Percentiles rank a stretch among this genome's conserved stretches.
phyloP scores from a whole-genome alignment of 2,329 filamentous ascomycete species.

The Talaromyces atroroseus region DNA sequence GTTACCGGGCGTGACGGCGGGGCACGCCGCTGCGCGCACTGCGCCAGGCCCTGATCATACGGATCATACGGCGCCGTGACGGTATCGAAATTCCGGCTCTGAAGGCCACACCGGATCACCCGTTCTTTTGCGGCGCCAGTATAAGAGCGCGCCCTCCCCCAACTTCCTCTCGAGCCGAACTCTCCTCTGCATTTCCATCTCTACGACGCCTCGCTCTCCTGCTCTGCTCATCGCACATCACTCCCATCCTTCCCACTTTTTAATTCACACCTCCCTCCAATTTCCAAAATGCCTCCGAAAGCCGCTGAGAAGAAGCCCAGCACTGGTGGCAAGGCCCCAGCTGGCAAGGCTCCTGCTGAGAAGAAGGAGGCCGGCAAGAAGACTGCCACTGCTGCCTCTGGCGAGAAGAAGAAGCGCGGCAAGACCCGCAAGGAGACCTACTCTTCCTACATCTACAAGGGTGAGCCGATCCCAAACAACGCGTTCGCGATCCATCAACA shows the following conservation, averaged over 20 bases:
- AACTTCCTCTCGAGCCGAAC: constrained; percentile 14
- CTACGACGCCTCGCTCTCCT: constrained; percentile 10
- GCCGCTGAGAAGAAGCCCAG: constrained; percentile 96
- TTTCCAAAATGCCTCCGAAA: constrained; percentile 86
- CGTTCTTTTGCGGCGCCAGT: constrained; percentile 34
- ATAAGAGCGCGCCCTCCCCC: constrained; percentile 42
- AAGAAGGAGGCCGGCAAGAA: constrained; percentile 99
- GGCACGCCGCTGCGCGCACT: background rate
- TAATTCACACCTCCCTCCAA: constrained; percentile 24
- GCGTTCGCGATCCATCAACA: background rate
- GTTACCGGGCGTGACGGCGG: constrained; percentile 20
- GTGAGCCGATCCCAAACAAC: constrained; percentile 42
- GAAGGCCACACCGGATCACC: constrained; percentile 43
- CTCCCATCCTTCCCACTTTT: constrained; percentile 27
- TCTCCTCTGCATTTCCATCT: constrained; percentile 19
- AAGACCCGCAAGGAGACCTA: constrained; percentile 99
- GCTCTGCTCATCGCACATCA: constrained; percentile 18
- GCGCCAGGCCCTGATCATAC: constrained; percentile 35
- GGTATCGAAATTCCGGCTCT: constrained; percentile 44
- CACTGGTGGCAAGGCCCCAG: constrained; percentile 86
- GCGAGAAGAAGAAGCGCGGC: constrained; percentile 99
- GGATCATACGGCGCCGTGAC: constrained; percentile 39
- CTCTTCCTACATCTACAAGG: constrained; percentile 99
- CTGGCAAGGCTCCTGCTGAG: constrained; percentile 75
- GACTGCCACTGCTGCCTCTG: constrained; percentile 74